Evolutionary conservation across 1,284 basidiomycete genomes (phyloP), one percentile per base, ranked within the genome.

Genomic region (Irpex lacteus): DNA sequence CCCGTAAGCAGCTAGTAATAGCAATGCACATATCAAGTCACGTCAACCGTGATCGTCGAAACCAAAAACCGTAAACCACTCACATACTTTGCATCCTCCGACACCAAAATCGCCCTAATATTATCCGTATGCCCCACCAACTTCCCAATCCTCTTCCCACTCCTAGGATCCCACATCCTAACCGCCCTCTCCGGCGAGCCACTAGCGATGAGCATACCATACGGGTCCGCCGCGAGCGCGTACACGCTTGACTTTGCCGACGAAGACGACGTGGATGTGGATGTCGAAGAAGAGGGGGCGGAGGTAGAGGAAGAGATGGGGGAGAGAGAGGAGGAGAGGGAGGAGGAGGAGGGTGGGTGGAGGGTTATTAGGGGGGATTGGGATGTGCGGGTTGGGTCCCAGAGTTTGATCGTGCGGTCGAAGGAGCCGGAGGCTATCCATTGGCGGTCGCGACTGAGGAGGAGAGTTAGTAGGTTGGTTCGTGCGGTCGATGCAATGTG

Each of bases 51-150:
- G 1, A 34, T 34, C 32, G 32, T 34, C 32, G 32, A 34, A 34
- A 34, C 32, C 5, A 34, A 34, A 18, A 59, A 63, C 47, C 32
- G 44, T 18, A 21, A 58, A 54, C 49, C 3, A 82, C 90, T 76
- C 75, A 95, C 94, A 75, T 93, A 95, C 85, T 87, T 85, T 26
- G 92, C 90, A 76, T 98, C 96, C 40, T 96, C 92, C 18, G 91
- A 93, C 3, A 98, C 82, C 54, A 97, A 77, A 57, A 98, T 90
- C 1, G 94, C 87, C 4, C 97, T 86, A 60, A 99, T 95, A 70
- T 98, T 98, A 76, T 99, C 97, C 0, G 96, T 97, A 75, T 99
- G 98, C 0, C 97, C 98, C 3, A 97, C 92, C 3, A 98, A 81
- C 74, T 86, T 86, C 70, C 83, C 89, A 19, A 87, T 88, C 62